phyloP scores from a whole-genome alignment of 176 grass and related monocot genomes.

The Eragrostis curvula region DNA sequence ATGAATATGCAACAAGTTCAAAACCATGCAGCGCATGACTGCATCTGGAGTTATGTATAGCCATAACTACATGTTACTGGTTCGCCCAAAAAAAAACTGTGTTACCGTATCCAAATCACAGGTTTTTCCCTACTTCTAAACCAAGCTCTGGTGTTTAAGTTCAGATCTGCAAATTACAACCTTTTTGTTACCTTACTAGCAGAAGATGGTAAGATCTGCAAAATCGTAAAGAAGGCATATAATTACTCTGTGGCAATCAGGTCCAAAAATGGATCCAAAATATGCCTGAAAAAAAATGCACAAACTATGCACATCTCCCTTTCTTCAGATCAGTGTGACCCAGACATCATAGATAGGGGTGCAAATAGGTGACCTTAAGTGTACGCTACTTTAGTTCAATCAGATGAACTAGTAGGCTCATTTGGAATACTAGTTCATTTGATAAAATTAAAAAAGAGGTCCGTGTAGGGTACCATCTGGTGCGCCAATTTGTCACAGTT shows the following conservation, averaged over 20 bases:
- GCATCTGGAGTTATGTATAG: neutral
- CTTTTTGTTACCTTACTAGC: neutral
- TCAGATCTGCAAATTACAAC: neutral
- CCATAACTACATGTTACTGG: slow-evolving; percentile 9
- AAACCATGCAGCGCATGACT: neutral
- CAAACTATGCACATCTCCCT: slow-evolving; percentile 1
- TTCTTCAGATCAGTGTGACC: neutral
- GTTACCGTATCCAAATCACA: neutral
- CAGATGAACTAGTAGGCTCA: neutral
- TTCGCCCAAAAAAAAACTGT: too few relatives aligned
- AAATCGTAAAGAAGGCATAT: neutral
- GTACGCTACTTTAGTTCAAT: neutral
- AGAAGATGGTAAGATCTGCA: neutral
- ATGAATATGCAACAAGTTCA: slow-evolving; percentile 12
- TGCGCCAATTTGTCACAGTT: neutral
- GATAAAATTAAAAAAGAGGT: too few relatives aligned
- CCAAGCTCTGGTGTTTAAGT: neutral
- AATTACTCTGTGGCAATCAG: neutral
- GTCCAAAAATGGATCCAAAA: neutral
- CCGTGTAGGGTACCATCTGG: too few relatives aligned
- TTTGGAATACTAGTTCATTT: neutral
- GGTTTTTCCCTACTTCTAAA: neutral
- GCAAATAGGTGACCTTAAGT: neutral
- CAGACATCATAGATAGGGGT: neutral
- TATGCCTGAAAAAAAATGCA: neutral